Base-by-base conservation (phyloP, 306 rosid species). In the Cicer cuneatum region DNA sequence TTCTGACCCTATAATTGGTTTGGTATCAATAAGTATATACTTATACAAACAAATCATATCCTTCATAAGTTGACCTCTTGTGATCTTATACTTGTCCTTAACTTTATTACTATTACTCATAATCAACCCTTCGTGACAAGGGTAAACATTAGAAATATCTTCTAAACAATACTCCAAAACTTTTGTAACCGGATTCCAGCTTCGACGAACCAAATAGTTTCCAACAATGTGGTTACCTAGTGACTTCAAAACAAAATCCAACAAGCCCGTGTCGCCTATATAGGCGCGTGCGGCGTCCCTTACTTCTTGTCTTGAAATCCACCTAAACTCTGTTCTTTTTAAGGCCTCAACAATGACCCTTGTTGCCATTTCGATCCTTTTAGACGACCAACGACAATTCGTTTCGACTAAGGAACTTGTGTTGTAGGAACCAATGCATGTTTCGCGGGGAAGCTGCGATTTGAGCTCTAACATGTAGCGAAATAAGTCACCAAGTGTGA, bases 271-370 rank as follows among this genome's bases (percentile, higher is more conserved):
- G 78, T 91, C 96, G 0, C 94, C 94, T n/a, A 93, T 87, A 47
- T 88, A 86, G 1, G 82, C 72, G 1, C 97, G 85, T 0, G 98
- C 97, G 0, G 90, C 89, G 3, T 93, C 97, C 53, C 98, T 73
- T 2, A 93, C 98, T 71, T 93, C 87, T 66, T 93, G 97, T 72
- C 98, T 83, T 8, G 98, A 93, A 39, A 93, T 84, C 96, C 97
- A 90, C 9, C 85, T 73, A 9, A 78, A 86, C 3, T 85, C 88
- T 0, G 90, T 86, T 43, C 85, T 84, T 58, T 85, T 89, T 18
- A 89, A 68, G 66, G 91, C 89, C 63, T 91, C 95, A 1, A 91
- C 86, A 5, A 89, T 89, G 6, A 87, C 97, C 47, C 83, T 73
- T 8, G 88, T 86, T 0, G 97, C 95, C 94, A 87, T 91, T 63